Evolutionary conservation across 1,284 basidiomycete species (phyloP).

Genomic region (Leccinum insolens): DNA sequence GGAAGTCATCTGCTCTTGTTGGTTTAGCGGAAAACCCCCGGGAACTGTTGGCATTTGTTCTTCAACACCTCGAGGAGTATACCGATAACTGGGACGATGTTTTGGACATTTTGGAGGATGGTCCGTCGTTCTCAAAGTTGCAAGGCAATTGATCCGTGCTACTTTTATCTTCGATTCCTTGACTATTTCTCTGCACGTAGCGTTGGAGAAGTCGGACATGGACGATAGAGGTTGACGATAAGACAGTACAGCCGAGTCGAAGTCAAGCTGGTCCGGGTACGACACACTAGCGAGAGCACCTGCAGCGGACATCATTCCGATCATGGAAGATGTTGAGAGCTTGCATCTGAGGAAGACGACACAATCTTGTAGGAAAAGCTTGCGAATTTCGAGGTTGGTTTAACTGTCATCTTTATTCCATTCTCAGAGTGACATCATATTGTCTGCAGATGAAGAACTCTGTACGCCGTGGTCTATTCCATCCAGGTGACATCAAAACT

Average conservation of each 20-base stretch:
- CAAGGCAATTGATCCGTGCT: conserved; percentile 52
- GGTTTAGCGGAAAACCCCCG: conserved; percentile 52
- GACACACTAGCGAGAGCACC: conserved; percentile 62
- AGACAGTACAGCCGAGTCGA: conserved; percentile 73
- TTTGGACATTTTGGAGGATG: conserved; percentile 79
- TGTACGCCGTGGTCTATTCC: conserved; percentile 74
- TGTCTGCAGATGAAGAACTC: conserved; percentile 66
- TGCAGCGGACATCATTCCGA: conserved; percentile 58
- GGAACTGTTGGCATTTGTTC: conserved; percentile 54
- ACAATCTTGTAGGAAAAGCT: conserved; percentile 74
- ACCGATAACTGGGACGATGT: conserved; percentile 96
- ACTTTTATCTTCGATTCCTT: background rate
- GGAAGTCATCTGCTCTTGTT: conserved; percentile 31
- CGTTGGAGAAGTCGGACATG: conserved; percentile 58
- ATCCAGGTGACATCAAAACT: conserved; percentile 85
- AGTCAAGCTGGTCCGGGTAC: conserved; percentile 59
- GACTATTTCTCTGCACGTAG: conserved; percentile 36
- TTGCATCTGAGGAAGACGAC: conserved; percentile 77
- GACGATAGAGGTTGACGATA: conserved; percentile 73
- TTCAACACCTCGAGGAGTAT: conserved; percentile 77
- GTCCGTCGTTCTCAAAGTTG: conserved; percentile 84
- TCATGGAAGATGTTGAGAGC: conserved; percentile 91
- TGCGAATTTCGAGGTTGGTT: conserved; percentile 74
- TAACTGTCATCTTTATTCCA: background rate
- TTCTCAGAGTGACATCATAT: conserved; percentile 2